phyloP scores from a whole-genome alignment of 2,329 filamentous ascomycete genomes.

The Hypoxylon sp. region DNA sequence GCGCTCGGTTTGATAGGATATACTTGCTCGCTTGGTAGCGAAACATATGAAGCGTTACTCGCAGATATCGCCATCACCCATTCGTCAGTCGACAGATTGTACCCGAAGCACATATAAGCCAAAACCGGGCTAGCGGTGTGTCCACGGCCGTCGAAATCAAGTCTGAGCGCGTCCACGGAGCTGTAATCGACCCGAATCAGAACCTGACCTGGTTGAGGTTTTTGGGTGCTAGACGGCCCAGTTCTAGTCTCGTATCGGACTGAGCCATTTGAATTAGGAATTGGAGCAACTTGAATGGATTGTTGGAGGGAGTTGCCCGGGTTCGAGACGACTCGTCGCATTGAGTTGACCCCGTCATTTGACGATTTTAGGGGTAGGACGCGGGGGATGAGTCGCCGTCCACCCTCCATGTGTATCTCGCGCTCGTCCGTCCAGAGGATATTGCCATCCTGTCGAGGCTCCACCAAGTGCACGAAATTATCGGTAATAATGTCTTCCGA shows the following conservation, averaged over 20 bases:
- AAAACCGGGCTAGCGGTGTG: background rate
- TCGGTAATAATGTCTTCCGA: constrained; percentile 39
- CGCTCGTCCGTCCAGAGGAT: constrained; percentile 55
- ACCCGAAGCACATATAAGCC: constrained; percentile 56
- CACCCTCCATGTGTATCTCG: constrained; percentile 58
- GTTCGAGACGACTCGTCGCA: constrained; percentile 55
- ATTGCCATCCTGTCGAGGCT: background rate
- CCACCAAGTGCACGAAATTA: constrained; percentile 40
- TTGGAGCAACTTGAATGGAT: constrained; percentile 50
- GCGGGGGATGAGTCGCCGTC: constrained; percentile 56
- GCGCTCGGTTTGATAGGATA: constrained; percentile 29
- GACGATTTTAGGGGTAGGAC: constrained; percentile 57
- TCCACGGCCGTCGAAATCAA: constrained; percentile 18
- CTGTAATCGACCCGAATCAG: constrained; percentile 57
- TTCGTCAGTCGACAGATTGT: constrained; percentile 46
- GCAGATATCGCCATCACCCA: constrained; percentile 52
- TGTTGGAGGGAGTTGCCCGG: constrained; percentile 55
- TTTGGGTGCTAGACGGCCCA: background rate
- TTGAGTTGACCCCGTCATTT: constrained; percentile 59
- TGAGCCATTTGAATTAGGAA: constrained; percentile 31
- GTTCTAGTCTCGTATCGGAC: constrained; percentile 45
- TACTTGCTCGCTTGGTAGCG: constrained; percentile 43
- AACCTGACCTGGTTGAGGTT: constrained; percentile 15
- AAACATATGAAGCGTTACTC: constrained; percentile 56
- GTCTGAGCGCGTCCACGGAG: constrained; percentile 52